Base-by-base conservation (phyloP, 1,284 basidiomycete genomes). In the Cryptococcus neoformans region DNA sequence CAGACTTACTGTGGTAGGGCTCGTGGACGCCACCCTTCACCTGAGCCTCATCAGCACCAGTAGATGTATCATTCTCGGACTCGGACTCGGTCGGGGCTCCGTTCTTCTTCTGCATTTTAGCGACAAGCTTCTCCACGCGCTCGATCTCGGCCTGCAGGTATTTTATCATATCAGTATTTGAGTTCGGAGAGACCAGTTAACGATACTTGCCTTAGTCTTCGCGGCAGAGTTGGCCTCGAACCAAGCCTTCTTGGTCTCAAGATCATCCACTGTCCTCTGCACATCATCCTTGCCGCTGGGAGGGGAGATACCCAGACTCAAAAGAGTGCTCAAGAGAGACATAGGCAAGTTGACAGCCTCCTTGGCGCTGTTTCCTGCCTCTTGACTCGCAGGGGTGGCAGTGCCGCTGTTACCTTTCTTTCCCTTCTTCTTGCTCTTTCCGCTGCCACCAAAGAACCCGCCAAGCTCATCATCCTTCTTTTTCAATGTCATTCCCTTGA, bases 171-270 rank as follows among this genome's bases (percentile, higher is more conserved):
- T 40, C 5, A 40, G 6, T 47, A 1, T 14, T 3, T 12, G 37
- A 7, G 9, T 6, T 14, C 28, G 10, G 17, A 28, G 6, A 17
- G 28, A 41, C n/a, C 7, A 70, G 36, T 14, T 4, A 21, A 10
- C 2, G 4, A 44, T 6, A 65, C 64, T 53, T 47, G 78, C 77
- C 72, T 77, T 74, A 46, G 80, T 81, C 65, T 78, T 77, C 17
- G 77, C 65, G 50, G 78, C 80, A 68, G 83, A 81, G 76, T 85
- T 84, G 60, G 80, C 81, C 73, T 90, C 85, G 75, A 87, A 98
- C 93, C 94, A 99, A 45, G 88, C 83, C 79, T 92, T 93, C 83
- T 99, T 99, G 55, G 86, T 90, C 79, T 89, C 88, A 57, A 99
- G 82, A 73, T 97, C 91, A 70, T 91, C 88, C 59, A 99, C 82